phyloP scores from a whole-genome alignment of 2,329 filamentous ascomycete genomes.

The Aspergillus sp. region DNA sequence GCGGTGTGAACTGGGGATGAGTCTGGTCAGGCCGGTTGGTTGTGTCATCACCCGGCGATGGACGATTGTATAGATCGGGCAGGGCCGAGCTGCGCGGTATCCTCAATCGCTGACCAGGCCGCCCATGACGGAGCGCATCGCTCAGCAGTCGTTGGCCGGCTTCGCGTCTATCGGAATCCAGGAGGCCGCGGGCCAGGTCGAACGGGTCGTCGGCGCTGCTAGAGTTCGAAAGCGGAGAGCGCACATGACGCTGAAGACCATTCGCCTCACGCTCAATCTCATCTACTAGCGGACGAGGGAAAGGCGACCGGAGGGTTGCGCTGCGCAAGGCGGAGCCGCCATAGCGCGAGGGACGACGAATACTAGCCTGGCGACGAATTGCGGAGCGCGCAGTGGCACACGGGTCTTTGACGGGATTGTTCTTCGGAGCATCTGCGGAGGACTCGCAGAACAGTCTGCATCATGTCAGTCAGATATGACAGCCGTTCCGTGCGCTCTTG shows the following conservation, averaged over 20 bases:
- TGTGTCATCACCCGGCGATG: conserved; percentile 22
- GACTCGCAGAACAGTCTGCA: conserved; percentile 57
- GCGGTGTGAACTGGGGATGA: conserved; percentile 39
- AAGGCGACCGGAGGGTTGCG: conserved; percentile 30
- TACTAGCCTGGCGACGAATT: conserved; percentile 56
- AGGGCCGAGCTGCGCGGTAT: conserved; percentile 39
- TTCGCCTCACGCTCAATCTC: conserved; percentile 34
- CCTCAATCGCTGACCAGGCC: conserved; percentile 37
- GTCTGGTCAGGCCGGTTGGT: conserved; percentile 20
- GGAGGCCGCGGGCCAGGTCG: conserved; percentile 24
- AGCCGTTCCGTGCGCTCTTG: conserved; percentile 13
- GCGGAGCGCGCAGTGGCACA: conserved; percentile 57
- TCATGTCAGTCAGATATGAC: conserved; percentile 27
- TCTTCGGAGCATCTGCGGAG: conserved; percentile 43
- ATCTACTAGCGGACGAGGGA: conserved; percentile 32
- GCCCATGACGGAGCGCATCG: conserved; percentile 37
- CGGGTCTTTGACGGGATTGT: conserved; percentile 54
- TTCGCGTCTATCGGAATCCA: conserved; percentile 34
- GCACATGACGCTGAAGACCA: conserved; percentile 24
- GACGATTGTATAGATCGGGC: conserved; percentile 27
- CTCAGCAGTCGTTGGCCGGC: conserved; percentile 36
- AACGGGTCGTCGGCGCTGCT: conserved; percentile 32
- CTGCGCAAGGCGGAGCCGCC: conserved; percentile 29
- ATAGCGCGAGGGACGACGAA: conserved; percentile 35
- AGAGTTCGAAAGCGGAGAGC: conserved; percentile 30